These are phyloP conservation scores for Phytophthora melonis DNA, from an alignment of 352 stramenopile species.

Conservation along the genomic window DNA sequence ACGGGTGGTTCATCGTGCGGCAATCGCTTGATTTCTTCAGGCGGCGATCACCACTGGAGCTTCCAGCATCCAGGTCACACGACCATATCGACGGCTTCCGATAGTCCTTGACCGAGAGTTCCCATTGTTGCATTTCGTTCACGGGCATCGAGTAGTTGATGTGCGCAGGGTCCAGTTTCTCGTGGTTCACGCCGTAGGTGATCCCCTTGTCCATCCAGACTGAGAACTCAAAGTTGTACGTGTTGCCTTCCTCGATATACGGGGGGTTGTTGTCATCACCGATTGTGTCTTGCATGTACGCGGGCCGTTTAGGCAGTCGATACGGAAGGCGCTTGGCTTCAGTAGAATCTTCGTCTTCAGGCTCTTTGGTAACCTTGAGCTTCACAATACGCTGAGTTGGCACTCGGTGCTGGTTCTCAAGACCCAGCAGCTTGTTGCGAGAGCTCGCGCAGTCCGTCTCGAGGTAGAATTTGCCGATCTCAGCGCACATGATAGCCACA, in stretches of 20 bases:
- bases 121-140: slow-evolving; percentile 75
- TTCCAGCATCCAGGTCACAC: slow-evolving; percentile 47
- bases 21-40: slow-evolving; percentile 42
- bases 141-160: slow-evolving; percentile 79
- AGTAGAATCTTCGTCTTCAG: slow-evolving; percentile 15
- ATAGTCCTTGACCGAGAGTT: slow-evolving; percentile 70
- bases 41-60: slow-evolving; percentile 19
- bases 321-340: slow-evolving; percentile 45
- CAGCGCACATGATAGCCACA: slow-evolving; percentile 60
- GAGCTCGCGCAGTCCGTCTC: slow-evolving; percentile 67
- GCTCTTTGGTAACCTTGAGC: slow-evolving; percentile 44
- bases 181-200: slow-evolving; percentile 73
- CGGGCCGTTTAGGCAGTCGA: slow-evolving; percentile 54
- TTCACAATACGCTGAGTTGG: slow-evolving; percentile 72
- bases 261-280: slow-evolving; percentile 22
- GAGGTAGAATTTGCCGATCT: slow-evolving; percentile 66
- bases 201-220: slow-evolving; percentile 70
- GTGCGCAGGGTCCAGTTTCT: slow-evolving; percentile 49
- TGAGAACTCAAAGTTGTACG: slow-evolving; percentile 81
- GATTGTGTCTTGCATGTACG: slow-evolving; percentile 66
- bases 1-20: slow-evolving; percentile 81
- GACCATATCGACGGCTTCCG: slow-evolving; percentile 38
- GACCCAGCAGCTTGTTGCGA: slow-evolving; percentile 67
- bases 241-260: slow-evolving; percentile 43
- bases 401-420: slow-evolving; percentile 72